These are phyloP conservation scores for Rhamnella rubrinervis DNA, from an alignment of 331 rosid genomes.

Conservation along the genomic window DNA sequence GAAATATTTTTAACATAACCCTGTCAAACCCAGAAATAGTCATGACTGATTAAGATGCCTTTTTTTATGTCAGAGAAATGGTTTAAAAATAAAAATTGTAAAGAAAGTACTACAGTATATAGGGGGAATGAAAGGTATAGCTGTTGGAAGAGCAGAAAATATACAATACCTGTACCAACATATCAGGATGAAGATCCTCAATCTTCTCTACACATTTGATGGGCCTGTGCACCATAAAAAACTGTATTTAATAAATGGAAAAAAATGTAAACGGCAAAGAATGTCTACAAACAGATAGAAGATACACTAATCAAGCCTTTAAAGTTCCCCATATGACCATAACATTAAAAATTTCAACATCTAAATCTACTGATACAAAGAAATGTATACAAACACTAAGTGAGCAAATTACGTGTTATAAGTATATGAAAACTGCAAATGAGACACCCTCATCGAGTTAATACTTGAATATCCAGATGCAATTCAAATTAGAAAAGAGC, in stretches of 20 bases:
- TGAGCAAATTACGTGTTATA: too few species aligned
- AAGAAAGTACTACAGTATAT: too few species aligned
- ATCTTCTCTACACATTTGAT: slow-evolving; percentile 46
- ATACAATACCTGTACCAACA: slow-evolving; percentile 62
- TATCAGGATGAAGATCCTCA: slow-evolving; percentile 67
- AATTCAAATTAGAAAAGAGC: neutral
- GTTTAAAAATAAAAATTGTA: neutral
- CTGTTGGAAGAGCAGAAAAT: neutral
- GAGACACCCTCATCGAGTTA: too few species aligned
- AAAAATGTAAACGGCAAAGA: too few species aligned
- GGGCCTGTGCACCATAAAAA: slow-evolving; percentile 39
- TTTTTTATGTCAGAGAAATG: neutral
- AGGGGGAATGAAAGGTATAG: neutral
- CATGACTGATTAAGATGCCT: slow-evolving; percentile 10
- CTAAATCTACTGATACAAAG: slow-evolving; percentile 5
- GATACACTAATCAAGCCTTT: too few species aligned
- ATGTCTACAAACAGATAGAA: too few species aligned
- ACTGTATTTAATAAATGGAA: neutral
- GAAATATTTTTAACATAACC: slow-evolving; percentile 80
- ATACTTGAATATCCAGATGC: neutral
- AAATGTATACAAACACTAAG: neutral
- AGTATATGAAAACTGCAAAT: too few species aligned
- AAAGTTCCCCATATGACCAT: too few species aligned
- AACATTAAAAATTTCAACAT: too few species aligned
- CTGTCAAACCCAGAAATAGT: slow-evolving; percentile 33